phyloP scores from a whole-genome alignment of 805 yeast species.

The Scheffersomyces lignosus region DNA sequence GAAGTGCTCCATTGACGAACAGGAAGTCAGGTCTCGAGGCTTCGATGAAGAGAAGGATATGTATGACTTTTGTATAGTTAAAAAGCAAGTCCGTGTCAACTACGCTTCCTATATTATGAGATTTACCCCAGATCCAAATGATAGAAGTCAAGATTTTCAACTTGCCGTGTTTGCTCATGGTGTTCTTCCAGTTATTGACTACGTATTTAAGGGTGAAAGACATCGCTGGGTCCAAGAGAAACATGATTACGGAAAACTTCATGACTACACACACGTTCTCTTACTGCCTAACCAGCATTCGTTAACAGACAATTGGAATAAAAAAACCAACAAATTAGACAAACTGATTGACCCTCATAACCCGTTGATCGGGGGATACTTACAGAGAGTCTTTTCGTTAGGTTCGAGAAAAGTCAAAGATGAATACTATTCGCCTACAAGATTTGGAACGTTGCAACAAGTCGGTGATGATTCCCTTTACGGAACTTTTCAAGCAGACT shows the following conservation, averaged over 20 bases:
- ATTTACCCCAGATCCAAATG: background rate
- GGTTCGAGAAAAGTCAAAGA: background rate
- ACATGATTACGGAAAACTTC: background rate
- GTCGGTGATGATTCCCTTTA: background rate
- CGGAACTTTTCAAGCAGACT: too few species aligned
- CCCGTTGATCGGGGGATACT: background rate
- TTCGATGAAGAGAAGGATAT: conserved; percentile 4
- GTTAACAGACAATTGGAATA: conserved; percentile 7
- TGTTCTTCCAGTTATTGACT: conserved; percentile 7
- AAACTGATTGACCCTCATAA: conserved; percentile 11
- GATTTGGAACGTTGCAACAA: background rate
- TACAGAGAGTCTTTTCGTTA: background rate
- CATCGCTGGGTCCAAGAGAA: conserved; percentile 8
- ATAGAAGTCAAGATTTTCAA: background rate
- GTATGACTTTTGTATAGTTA: conserved; percentile 3
- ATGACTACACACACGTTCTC: background rate
- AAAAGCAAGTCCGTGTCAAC: conserved; percentile 1
- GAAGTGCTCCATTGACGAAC: background rate
- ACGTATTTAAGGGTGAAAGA: conserved; percentile 5
- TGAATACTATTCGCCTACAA: conserved; percentile 1
- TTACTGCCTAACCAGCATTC: conserved; percentile 3
- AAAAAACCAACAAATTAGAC: conserved; percentile 2
- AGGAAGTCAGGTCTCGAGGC: background rate
- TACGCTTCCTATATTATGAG: conserved; percentile 1
- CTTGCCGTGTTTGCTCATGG: conserved; percentile 7